A percentile compares a stretch with the other conserved stretches of the same genome.
Evolutionary conservation across 352 stramenopile species (phyloP).

Genomic region (Blastocystis sp.): DNA sequence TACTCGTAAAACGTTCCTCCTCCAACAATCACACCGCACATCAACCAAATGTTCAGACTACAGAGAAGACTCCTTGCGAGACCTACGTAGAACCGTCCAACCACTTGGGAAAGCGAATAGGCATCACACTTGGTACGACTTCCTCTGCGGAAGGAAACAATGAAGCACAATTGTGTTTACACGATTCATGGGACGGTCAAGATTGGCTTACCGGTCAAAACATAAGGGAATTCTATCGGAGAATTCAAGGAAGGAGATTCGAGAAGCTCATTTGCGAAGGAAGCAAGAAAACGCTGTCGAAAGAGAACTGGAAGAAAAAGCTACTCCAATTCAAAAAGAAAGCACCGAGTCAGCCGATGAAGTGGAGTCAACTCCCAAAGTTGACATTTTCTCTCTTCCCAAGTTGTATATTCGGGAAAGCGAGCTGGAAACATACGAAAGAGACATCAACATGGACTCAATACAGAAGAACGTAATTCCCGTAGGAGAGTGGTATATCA

Average conservation of each 20-base stretch:
- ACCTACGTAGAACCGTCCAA: neutral
- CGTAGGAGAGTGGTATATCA: neutral
- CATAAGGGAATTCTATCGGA: conserved; percentile 30
- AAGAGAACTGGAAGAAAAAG: neutral
- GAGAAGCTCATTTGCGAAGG: neutral
- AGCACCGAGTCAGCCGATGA: neutral
- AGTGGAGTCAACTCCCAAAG: neutral
- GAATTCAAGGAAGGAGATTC: conserved; percentile 36
- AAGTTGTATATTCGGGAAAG: conserved; percentile 28
- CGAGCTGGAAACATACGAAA: neutral
- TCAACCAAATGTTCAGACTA: conserved; percentile 41
- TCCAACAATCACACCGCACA: conserved; percentile 26
- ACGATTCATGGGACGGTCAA: conserved; percentile 20
- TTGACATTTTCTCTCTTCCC: neutral
- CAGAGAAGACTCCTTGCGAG: neutral
- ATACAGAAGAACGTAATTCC: neutral
- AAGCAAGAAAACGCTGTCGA: neutral
- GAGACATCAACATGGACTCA: neutral
- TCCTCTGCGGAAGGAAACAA: neutral
- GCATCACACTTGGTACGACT: neutral
- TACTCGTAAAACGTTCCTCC: conserved; percentile 10
- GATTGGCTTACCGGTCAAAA: conserved; percentile 20
- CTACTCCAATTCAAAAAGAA: neutral
- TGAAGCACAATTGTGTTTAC: neutral
- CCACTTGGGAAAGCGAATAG: neutral